These are phyloP conservation scores for Nakazawaea wickerhamii DNA, from an alignment of 805 yeast genomes.

Conservation along the genomic window DNA sequence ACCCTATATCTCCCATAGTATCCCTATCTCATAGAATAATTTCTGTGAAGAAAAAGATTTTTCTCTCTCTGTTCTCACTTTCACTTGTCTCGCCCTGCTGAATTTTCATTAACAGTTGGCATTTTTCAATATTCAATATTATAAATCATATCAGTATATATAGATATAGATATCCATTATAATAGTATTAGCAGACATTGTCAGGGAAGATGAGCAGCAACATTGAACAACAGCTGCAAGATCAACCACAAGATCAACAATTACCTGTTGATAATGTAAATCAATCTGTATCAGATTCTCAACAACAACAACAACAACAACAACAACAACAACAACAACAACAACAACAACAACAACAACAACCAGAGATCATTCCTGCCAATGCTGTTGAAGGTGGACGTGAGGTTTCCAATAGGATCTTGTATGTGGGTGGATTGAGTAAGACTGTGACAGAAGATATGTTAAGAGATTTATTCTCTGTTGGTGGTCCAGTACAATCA, in stretches of 20 bases:
- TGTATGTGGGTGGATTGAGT: conserved; percentile 74
- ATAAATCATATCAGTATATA: too few species aligned
- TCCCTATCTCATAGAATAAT: too few species aligned
- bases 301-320: conserved; percentile 2
- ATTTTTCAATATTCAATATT: too few species aligned
- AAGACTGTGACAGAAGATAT: conserved; percentile 59
- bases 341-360: conserved; percentile 12
- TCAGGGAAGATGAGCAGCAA: background rate
- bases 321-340: conserved; percentile 11
- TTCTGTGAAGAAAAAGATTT: too few species aligned
- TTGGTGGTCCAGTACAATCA: conserved; percentile 54
- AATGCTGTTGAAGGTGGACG: conserved; percentile 77
- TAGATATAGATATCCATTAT: background rate
- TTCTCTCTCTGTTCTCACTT: too few species aligned
- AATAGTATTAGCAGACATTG: background rate
- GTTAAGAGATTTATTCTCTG: conserved; percentile 56
- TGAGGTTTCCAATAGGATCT: conserved; percentile 63
- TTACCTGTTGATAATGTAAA: background rate
- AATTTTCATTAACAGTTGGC: too few species aligned
- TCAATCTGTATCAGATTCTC: background rate
- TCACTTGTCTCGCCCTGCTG: too few species aligned
- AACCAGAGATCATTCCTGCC: conserved; percentile 45
- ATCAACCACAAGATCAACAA: conserved; percentile 9
- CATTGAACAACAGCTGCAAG: conserved; percentile 9
- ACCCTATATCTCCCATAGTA: too few species aligned